Evolutionary conservation across 1,284 basidiomycete species (phyloP).

Genomic region (Puccinia polysora): DNA sequence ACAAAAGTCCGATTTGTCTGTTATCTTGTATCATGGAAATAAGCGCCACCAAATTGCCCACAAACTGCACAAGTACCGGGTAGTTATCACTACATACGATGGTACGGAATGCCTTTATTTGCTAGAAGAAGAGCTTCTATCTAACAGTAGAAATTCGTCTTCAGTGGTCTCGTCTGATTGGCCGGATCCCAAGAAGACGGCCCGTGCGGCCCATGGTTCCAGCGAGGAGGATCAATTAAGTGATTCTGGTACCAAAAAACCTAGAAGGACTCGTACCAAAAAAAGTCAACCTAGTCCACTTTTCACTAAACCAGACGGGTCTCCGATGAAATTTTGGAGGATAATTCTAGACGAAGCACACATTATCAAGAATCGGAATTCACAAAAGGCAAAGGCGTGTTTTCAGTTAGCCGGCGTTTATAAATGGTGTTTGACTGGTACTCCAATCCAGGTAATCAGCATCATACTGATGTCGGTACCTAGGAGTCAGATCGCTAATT

Average conservation of each 20-base stretch:
- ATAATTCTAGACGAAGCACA: constrained; percentile 73
- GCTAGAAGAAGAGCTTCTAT: neutral
- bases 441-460: constrained; percentile 66
- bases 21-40: constrained; percentile 76
- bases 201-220: constrained; percentile 53
- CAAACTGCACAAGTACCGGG: constrained; percentile 40
- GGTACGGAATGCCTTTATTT: neutral
- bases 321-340: constrained; percentile 32
- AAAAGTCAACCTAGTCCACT: constrained; percentile 19
- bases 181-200: constrained; percentile 10
- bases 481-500: neutral
- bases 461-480: no score
- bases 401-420: constrained; percentile 71
- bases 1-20: constrained; percentile 70
- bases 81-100: constrained; percentile 41
- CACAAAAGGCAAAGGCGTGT: constrained; percentile 61
- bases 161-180: constrained; percentile 37
- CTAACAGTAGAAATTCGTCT: neutral
- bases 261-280: constrained; percentile 4
- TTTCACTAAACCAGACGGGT: constrained; percentile 17
- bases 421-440: constrained; percentile 81
- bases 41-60: constrained; percentile 54
- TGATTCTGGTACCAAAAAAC: constrained; percentile 64
- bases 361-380: constrained; percentile 80
- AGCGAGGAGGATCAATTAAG: constrained; percentile 82